Evolutionary conservation across 2,329 filamentous ascomycete species (phyloP), one percentile per base, ranked within the genome.

Genomic region (Calonectria pseudoreteaudii): DNA sequence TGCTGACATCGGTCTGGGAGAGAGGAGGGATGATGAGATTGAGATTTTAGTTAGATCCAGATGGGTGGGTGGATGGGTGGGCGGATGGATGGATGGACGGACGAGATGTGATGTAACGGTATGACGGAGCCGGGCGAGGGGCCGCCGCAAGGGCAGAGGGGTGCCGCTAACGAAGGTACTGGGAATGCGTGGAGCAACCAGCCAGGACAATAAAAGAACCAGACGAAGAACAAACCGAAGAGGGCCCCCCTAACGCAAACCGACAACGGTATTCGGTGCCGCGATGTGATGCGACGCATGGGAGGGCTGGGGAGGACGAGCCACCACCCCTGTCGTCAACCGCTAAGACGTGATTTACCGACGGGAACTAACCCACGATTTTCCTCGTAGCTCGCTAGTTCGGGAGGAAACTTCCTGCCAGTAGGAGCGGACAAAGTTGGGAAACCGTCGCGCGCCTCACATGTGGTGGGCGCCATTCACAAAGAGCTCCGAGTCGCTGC

Each of bases 31-130:
- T 44, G 53, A 68, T 44, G 53, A 68, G 66, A 65, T 65, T 64
- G 64, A 68, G 66, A 68, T 66, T 38, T 16, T 38, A 38, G 41
- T 53, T 62, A 66, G 66, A 72, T 72, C 60, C 36, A 68, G 66
- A 68, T 69, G 66, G 30, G 64, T 28, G 23, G 38, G 30, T 66
- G 28, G 11, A 2, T 38, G n/a, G 44, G 4, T 49, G 68, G 66
- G 58, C 66, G 66, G 16, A 70, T 26, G 23, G 50, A 38, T 66
- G 28, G 38, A 6, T 49, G 20, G 41, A 65, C 30, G 26, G 38
- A 49, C 30, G 41, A 47, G 14, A 66, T 65, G 50, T 38, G 60
- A 41, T 69, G 60, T 66, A 73, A 66, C 66, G 66, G 50, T 60
- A 49, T 34, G 47, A 52, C 60, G 56, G 65, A 53, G 68, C 28